Evolutionary conservation across 140 eudicot species (phyloP).

Genomic region (Anethum foeniculum): DNA sequence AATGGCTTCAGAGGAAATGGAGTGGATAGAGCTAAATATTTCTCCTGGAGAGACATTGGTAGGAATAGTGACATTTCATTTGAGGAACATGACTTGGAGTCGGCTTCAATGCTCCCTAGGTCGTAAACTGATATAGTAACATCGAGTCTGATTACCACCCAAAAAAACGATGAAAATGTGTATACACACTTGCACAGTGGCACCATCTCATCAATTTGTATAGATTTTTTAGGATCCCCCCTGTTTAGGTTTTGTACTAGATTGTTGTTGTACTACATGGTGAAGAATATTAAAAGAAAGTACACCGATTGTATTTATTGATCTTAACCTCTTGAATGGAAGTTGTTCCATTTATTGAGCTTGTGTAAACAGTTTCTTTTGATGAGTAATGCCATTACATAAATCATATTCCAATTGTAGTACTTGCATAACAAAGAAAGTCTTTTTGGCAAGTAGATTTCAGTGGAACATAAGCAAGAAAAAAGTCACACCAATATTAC

Average conservation of each 20-base stretch:
- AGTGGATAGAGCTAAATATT: conserved; percentile 42
- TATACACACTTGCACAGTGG: conserved; percentile 9
- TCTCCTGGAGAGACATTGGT: conserved; percentile 44
- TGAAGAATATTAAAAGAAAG: not conserved
- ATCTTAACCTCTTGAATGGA: conserved; percentile 5
- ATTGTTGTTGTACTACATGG: not conserved
- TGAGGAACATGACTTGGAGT: conserved; percentile 48
- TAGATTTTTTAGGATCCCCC: not conserved
- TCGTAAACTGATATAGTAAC: conserved; percentile 3
- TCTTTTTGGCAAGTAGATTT: not conserved
- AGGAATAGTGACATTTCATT: conserved; percentile 54
- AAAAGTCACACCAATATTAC: not conserved
- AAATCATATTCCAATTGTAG: not conserved
- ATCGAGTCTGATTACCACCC: not conserved
- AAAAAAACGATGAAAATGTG: not conserved
- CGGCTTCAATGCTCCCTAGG: conserved; percentile 33
- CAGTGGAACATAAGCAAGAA: not conserved
- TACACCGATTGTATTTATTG: not conserved
- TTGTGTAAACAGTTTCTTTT: not conserved
- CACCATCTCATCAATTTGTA: conserved; percentile 1
- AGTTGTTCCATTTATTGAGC: not conserved
- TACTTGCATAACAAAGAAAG: not conserved
- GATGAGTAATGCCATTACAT: not conserved
- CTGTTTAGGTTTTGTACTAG: not conserved
- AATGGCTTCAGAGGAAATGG: conserved; percentile 70